phyloP scores from a whole-genome alignment of 2,329 filamentous ascomycete species.

The Metarhizium guizhouense region DNA sequence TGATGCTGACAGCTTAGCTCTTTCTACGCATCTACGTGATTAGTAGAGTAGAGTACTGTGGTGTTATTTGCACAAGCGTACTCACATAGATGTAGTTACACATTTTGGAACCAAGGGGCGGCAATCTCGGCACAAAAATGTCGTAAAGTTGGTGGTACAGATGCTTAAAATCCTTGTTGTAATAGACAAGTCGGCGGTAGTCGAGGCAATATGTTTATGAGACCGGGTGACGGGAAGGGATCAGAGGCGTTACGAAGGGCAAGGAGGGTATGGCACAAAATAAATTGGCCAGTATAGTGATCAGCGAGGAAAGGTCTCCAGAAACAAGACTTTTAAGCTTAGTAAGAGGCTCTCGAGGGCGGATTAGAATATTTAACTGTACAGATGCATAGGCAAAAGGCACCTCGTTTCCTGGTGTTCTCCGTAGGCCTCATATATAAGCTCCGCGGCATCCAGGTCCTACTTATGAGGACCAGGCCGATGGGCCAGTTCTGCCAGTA shows the following conservation, averaged over 20 bases:
- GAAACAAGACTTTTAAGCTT: no score
- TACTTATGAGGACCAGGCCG: background rate
- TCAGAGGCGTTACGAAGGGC: background rate
- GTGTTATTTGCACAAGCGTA: background rate
- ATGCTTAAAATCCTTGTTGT: background rate
- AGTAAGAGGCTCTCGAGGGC: background rate
- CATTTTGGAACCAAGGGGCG: constrained; percentile 22
- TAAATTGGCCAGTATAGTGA: background rate
- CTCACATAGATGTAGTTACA: constrained; percentile 43
- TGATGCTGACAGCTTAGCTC: constrained; percentile 43
- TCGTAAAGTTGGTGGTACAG: background rate
- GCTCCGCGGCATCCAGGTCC: background rate
- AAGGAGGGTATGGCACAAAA: background rate
- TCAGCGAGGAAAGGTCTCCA: background rate
- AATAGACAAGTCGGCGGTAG: background rate
- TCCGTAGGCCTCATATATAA: background rate
- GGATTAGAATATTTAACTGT: background rate
- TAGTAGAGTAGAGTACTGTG: background rate
- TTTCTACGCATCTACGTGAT: constrained; percentile 24
- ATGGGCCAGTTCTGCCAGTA: background rate
- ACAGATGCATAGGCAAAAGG: background rate
- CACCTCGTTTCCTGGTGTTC: background rate
- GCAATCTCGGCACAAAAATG: background rate
- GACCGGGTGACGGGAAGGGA: background rate
- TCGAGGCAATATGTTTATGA: background rate